Evolutionary conservation across 208 protist genomes (phyloP).

Genomic region (Acanthamoeba sp.): DNA sequence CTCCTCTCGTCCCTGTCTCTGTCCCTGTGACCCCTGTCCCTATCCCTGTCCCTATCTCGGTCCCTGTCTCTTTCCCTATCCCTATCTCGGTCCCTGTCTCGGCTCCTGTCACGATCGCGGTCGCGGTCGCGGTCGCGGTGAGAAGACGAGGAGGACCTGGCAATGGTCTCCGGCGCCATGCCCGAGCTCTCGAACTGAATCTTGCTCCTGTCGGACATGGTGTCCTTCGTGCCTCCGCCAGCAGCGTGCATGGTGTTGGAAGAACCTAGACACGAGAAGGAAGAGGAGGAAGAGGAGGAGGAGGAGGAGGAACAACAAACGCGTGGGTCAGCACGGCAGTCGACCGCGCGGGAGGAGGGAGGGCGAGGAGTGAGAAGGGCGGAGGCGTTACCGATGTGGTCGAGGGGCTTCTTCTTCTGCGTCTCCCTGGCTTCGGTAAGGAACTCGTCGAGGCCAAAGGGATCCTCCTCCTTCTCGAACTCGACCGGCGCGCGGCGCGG

Average conservation of each 20-base stretch:
- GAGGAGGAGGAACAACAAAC: too few species aligned
- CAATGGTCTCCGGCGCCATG: slow-evolving; percentile 8
- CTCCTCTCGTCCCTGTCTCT: not conserved
- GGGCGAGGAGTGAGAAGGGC: not conserved
- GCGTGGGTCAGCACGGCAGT: too few species aligned
- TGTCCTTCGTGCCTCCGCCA: slow-evolving; percentile 42
- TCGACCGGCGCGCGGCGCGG: slow-evolving; percentile 77
- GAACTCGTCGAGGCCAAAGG: slow-evolving; percentile 87
- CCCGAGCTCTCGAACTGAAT: slow-evolving; percentile 13
- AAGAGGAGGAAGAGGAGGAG: too few species aligned
- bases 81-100: not conserved
- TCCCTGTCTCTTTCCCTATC: not conserved
- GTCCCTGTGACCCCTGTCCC: not conserved
- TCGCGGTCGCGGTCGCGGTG: not conserved
- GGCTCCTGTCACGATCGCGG: not conserved
- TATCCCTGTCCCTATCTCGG: not conserved
- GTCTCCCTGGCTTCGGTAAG: slow-evolving; percentile 78
- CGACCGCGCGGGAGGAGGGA: too few species aligned
- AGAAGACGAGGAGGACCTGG: slow-evolving; percentile 13
- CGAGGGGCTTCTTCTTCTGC: slow-evolving; percentile 49
- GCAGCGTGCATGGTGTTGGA: slow-evolving; percentile 52
- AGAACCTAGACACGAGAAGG: too few species aligned
- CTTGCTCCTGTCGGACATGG: not conserved
- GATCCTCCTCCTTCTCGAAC: slow-evolving; percentile 86
- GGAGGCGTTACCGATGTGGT: too few species aligned